phyloP scores from a whole-genome alignment of 2,329 filamentous ascomycete species.

The Triangularia verruculosa region DNA sequence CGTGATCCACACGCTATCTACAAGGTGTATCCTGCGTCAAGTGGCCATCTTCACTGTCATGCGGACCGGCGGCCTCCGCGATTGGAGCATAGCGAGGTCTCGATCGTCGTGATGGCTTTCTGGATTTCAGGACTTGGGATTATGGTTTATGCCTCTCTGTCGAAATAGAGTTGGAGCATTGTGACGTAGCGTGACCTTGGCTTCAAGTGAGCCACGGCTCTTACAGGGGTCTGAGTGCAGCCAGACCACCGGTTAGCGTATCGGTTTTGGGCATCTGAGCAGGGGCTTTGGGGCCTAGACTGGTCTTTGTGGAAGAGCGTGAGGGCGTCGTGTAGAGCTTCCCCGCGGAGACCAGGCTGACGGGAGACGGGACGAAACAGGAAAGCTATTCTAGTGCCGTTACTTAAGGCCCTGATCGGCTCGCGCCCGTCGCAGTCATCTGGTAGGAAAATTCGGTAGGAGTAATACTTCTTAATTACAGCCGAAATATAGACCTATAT shows the following conservation, averaged over 20 bases:
- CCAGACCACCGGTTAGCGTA: background rate
- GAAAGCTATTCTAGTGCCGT: no score
- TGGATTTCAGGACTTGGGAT: background rate
- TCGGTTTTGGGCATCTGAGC: background rate
- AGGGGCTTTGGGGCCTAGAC: constrained; percentile 12
- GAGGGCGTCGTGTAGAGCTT: background rate
- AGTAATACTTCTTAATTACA: no score
- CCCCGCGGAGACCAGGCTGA: constrained; percentile 5
- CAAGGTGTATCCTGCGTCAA: no score
- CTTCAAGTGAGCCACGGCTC: background rate
- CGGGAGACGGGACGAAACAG: background rate
- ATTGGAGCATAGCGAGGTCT: background rate
- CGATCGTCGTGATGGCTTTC: background rate
- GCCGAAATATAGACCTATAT: no score
- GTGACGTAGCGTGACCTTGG: constrained; percentile 21
- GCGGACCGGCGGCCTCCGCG: background rate
- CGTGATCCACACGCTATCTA: no score
- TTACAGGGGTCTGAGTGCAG: constrained; percentile 1
- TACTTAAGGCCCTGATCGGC: no score
- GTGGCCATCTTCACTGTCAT: no score
- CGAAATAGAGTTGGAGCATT: constrained; percentile 24
- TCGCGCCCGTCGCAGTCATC: no score
- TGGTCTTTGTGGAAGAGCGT: constrained; percentile 3
- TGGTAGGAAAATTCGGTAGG: no score
- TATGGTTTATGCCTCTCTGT: constrained; percentile 8